Evolutionary conservation across 441 rosid genomes (phyloP).

Genomic region (Populus hybrid): DNA sequence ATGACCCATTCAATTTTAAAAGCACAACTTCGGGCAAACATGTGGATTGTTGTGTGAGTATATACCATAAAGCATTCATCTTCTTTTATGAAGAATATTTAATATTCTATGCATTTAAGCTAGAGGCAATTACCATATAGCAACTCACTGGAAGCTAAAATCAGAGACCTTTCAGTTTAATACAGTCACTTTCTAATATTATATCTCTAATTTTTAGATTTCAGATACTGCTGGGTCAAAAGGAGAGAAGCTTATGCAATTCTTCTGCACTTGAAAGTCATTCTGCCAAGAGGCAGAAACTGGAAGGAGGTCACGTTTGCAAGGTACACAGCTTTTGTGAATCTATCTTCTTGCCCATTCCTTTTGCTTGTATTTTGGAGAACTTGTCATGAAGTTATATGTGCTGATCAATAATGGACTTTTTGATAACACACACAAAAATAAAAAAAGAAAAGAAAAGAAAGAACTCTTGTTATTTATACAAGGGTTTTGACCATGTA

Average conservation of each 20-base stretch:
- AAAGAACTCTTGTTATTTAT: not conserved
- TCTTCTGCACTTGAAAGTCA: conserved; percentile 71
- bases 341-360: not conserved
- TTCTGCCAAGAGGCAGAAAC: conserved; percentile 91
- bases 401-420: not conserved
- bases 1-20: not conserved
- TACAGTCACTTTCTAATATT: conserved; percentile 1
- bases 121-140: not conserved
- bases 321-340: conserved; percentile 43
- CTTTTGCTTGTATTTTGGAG: conserved; percentile 8
- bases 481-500: not conserved
- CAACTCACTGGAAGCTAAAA: not conserved
- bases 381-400: not conserved
- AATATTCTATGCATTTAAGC: not conserved
- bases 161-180: conserved; percentile 8
- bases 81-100: not conserved
- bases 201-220: conserved; percentile 36
- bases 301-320: conserved; percentile 76
- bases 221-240: conserved; percentile 41
- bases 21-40: not conserved
- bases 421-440: not conserved
- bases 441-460: not conserved
- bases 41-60: not conserved
- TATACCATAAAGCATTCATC: not conserved
- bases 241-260: conserved; percentile 37